Evolutionary conservation across 768 basidiomycete genomes (phyloP).

Genomic region (Pisolithus microcarpus): DNA sequence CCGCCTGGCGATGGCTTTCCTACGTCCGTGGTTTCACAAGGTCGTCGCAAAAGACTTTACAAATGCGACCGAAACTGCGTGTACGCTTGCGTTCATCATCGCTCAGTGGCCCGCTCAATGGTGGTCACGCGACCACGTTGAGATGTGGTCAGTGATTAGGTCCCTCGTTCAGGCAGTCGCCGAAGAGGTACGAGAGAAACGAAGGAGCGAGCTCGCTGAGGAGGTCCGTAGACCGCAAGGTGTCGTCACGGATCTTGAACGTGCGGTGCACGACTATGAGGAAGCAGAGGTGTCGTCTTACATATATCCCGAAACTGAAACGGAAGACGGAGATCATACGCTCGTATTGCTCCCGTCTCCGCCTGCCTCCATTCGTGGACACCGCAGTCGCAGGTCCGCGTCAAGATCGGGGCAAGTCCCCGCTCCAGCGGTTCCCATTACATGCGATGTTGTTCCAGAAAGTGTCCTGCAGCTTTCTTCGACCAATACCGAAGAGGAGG

Average conservation of each 20-base stretch:
- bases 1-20: conserved; percentile 56
- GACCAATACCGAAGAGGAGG: conserved; percentile 1
- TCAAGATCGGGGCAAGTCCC: conserved; percentile 1
- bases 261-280: conserved; percentile 37
- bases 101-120: conserved; percentile 63
- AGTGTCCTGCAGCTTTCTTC: neutral
- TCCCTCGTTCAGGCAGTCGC: conserved; percentile 54
- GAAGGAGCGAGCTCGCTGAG: conserved; percentile 32
- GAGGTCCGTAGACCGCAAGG: conserved; percentile 44
- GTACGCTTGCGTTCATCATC: conserved; percentile 41
- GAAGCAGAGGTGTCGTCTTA: conserved; percentile 20
- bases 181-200: conserved; percentile 56
- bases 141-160: conserved; percentile 52
- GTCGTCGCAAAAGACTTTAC: conserved; percentile 36
- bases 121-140: conserved; percentile 60
- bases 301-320: conserved; percentile 14
- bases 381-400: neutral
- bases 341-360: conserved; percentile 13
- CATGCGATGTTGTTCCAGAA: neutral
- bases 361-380: conserved; percentile 14
- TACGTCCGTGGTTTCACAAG: conserved; percentile 64
- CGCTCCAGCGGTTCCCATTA: conserved; percentile 3
- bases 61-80: conserved; percentile 31
- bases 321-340: conserved; percentile 5
- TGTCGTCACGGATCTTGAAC: conserved; percentile 45